A percentile compares a stretch with the other conserved stretches of the same genome.
Evolutionary conservation across 108 stramenopile species (phyloP).

Genomic region (Pseudonitzschia pungens): DNA sequence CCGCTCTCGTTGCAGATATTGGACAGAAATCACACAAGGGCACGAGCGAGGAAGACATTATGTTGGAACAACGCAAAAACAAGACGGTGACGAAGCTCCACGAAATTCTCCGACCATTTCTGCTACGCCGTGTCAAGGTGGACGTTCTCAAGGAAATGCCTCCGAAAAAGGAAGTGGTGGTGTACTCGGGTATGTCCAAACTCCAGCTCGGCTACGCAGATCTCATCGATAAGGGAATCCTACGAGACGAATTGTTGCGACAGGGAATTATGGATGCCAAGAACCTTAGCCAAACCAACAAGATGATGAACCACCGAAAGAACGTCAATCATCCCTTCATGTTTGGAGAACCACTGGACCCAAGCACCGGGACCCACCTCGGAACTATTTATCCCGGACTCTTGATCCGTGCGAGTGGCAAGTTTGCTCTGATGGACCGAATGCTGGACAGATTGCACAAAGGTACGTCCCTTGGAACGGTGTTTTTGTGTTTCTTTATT

Average conservation of each 20-base stretch:
- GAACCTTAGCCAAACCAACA: constrained; percentile 87
- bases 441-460: constrained; percentile 86
- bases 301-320: constrained; percentile 95
- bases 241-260: constrained; percentile 67
- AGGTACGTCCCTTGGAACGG: background rate
- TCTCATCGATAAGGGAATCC: constrained; percentile 79
- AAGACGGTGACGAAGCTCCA: constrained; percentile 95
- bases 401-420: constrained; percentile 90
- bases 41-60: constrained; percentile 87
- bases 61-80: constrained; percentile 86
- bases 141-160: constrained; percentile 92
- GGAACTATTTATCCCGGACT: constrained; percentile 90
- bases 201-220: constrained; percentile 86
- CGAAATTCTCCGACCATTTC: constrained; percentile 95
- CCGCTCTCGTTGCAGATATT: constrained; percentile 58
- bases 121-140: constrained; percentile 91
- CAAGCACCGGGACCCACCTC: constrained; percentile 68
- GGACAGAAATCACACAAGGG: constrained; percentile 85
- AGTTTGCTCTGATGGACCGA: constrained; percentile 96
- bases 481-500: no score
- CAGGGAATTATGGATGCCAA: constrained; percentile 77
- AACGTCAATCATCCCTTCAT: constrained; percentile 96
- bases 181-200: constrained; percentile 93
- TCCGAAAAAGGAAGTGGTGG: constrained; percentile 94
- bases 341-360: constrained; percentile 93